These are phyloP conservation scores for Daldinia caldariorum DNA, from an alignment of 495 filamentous ascomycete species.

Conservation along the genomic window DNA sequence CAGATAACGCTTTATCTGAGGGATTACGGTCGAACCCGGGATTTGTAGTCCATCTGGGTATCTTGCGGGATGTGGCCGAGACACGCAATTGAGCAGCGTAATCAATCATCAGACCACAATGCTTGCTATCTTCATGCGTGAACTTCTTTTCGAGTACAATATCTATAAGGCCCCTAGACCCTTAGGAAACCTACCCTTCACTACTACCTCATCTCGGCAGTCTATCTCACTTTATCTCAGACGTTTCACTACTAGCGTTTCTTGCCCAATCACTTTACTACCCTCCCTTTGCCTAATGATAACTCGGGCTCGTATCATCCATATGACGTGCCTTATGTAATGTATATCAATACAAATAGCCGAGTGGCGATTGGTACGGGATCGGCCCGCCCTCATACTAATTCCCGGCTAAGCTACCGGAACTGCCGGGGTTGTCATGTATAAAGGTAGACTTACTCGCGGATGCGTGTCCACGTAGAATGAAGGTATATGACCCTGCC, in stretches of 20 bases:
- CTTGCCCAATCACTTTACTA: not conserved
- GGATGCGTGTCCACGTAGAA: not conserved
- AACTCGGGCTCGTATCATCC: not conserved
- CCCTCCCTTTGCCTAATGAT: not conserved
- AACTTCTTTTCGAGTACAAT: not conserved
- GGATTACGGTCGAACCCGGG: slow-evolving; percentile 68
- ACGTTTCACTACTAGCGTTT: not conserved
- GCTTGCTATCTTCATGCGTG: not conserved
- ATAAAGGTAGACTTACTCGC: not conserved
- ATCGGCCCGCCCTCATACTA: not conserved
- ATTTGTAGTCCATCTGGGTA: slow-evolving; percentile 73
- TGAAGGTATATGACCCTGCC: not conserved
- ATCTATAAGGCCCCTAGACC: not conserved
- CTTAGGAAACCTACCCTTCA: not conserved
- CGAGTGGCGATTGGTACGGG: not conserved
- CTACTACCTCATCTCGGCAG: not conserved
- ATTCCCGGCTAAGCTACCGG: not conserved
- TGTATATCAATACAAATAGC: not conserved
- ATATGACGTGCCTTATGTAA: not conserved
- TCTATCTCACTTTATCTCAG: not conserved
- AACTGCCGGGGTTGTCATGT: not conserved
- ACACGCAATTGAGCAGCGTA: slow-evolving; percentile 29
- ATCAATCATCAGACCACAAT: slow-evolving; percentile 13
- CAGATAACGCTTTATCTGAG: slow-evolving; percentile 61
- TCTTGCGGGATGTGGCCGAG: slow-evolving; percentile 54